phyloP scores from a whole-genome alignment of 306 rosid species.

The Sicyos edulis region DNA sequence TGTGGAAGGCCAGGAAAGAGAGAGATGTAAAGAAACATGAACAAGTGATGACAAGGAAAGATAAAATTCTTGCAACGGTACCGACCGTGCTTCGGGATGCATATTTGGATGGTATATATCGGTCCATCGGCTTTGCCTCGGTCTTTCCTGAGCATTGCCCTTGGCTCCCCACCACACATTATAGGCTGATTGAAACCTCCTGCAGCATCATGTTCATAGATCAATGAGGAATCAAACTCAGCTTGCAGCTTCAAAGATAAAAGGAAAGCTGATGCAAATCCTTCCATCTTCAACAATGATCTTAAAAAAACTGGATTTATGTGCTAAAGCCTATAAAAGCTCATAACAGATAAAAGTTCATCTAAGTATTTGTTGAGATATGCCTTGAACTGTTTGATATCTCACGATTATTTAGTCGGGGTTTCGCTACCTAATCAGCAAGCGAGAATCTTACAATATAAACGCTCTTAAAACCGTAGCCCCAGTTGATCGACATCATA shows the following conservation, averaged over 20 bases:
- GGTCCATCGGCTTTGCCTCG: conserved; percentile 90
- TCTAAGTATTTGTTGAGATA: background rate
- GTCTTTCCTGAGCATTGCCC: conserved; percentile 64
- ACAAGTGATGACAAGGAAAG: background rate
- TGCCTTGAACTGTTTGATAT: too few relatives aligned
- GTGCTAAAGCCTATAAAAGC: background rate
- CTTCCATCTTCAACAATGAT: background rate
- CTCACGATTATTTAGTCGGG: too few relatives aligned
- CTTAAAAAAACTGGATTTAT: background rate
- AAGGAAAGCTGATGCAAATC: background rate
- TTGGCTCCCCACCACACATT: conserved; percentile 94
- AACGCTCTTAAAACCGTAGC: too few relatives aligned
- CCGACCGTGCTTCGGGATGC: conserved; percentile 80
- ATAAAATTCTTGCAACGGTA: background rate
- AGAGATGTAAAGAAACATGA: conserved; percentile 14
- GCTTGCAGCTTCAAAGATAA: conserved; percentile 5
- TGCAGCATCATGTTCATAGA: conserved; percentile 23
- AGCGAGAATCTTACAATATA: too few relatives aligned
- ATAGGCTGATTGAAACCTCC: conserved; percentile 98
- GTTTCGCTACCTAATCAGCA: too few relatives aligned
- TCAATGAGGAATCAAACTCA: conserved; percentile 8
- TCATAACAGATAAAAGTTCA: background rate
- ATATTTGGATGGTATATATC: conserved; percentile 67
- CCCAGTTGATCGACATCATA: too few relatives aligned
- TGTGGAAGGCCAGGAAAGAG: conserved; percentile 22